These are phyloP conservation scores for Calonectria pauciramosa DNA, from an alignment of 2,329 filamentous ascomycete genomes.

Conservation along the genomic window DNA sequence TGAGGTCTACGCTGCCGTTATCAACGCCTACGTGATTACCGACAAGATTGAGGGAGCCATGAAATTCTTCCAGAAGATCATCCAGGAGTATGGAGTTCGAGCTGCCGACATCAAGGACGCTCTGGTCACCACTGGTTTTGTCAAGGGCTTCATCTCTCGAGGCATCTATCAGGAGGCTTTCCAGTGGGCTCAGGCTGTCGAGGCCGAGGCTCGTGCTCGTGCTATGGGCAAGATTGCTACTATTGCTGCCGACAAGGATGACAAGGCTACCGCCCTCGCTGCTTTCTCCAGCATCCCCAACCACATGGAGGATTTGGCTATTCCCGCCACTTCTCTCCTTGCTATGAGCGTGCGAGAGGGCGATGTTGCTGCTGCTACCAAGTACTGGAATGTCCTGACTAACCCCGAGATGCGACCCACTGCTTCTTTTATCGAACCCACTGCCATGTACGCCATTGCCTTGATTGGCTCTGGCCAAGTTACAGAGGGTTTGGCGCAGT, in stretches of 20 bases:
- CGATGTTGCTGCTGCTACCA: constrained; percentile 81
- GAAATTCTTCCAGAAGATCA: constrained; percentile 87
- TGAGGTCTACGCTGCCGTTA: constrained; percentile 90
- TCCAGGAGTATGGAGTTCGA: constrained; percentile 71
- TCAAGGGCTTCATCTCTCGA: constrained; percentile 81
- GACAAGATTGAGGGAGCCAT: constrained; percentile 85
- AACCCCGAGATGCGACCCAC: constrained; percentile 72
- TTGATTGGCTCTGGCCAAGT: constrained; percentile 88
- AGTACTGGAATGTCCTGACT: constrained; percentile 84
- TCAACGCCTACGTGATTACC: constrained; percentile 88
- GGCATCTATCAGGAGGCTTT: constrained; percentile 82
- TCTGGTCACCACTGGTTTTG: constrained; percentile 80
- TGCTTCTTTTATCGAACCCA: constrained; percentile 83
- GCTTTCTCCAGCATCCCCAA: constrained; percentile 73
- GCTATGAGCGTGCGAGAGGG: constrained; percentile 89
- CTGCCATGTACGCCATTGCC: constrained; percentile 90
- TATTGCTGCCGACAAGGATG: constrained; percentile 83
- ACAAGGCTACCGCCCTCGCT: constrained; percentile 75
- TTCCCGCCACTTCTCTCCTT: constrained; percentile 83
- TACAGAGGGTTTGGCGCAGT: constrained; percentile 83
- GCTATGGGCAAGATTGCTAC: constrained; percentile 82
- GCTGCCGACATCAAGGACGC: constrained; percentile 77
- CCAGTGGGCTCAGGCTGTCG: constrained; percentile 77
- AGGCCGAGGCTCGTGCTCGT: constrained; percentile 68
- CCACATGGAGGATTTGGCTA: constrained; percentile 63